Percentiles rank a stretch among this genome's conserved stretches.
Conservation (phyloP, 225 moss, liverwort and hornwort species). For the Pseudoscleropodium purum region DNA sequence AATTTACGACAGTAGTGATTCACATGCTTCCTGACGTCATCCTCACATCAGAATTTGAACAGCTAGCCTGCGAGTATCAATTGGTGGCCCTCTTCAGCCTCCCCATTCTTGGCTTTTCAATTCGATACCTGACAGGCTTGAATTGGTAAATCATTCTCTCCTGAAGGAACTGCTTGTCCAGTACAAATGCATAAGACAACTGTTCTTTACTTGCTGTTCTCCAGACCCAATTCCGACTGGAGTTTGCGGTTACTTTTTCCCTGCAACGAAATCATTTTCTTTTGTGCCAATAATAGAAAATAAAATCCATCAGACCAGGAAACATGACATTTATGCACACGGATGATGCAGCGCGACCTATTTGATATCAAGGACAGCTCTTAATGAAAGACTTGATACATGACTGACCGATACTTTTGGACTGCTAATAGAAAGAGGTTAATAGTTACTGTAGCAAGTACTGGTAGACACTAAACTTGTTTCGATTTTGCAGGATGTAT, state of each 20-base stretch:
- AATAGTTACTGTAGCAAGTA: background rate
- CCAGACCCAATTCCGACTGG: background rate
- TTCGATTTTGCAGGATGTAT: background rate
- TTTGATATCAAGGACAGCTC: background rate
- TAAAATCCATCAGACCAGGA: background rate
- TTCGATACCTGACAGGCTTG: conserved; percentile 49
- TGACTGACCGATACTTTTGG: background rate
- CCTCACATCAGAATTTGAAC: conserved; percentile 50
- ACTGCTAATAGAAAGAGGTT: background rate
- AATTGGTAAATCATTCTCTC: conserved; percentile 43
- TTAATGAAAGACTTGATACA: background rate
- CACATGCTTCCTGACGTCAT: conserved; percentile 62
- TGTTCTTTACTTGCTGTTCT: background rate
- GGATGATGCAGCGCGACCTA: background rate
- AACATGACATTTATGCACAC: background rate
- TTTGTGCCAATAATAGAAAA: background rate
- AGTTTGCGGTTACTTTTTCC: background rate
- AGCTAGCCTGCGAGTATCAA: conserved; percentile 40
- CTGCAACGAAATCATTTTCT: background rate
- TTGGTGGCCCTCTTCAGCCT: conserved; percentile 60
- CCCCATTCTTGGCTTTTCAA: conserved; percentile 45
- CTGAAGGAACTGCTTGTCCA: conserved; percentile 1
- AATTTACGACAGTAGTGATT: conserved; percentile 48
- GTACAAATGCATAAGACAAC: background rate
- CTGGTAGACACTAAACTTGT: background rate